Evolutionary conservation across 352 stramenopile species (phyloP).

Genomic region (Globisporangium acanthophoron): DNA sequence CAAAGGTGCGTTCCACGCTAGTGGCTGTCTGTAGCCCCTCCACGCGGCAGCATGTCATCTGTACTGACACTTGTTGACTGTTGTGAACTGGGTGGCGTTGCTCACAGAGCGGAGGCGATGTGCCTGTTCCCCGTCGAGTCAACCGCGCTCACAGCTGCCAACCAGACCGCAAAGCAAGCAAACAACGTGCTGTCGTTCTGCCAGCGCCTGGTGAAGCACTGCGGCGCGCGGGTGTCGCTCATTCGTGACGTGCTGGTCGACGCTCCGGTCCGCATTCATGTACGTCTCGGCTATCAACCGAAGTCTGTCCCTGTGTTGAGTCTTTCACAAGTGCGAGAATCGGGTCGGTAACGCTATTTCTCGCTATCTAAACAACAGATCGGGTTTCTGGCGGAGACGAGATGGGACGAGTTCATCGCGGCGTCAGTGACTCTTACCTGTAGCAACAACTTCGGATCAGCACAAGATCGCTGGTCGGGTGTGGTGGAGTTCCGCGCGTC

Average conservation of each 20-base stretch:
- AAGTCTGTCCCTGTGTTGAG: too few species aligned
- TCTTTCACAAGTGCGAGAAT: not conserved
- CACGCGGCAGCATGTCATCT: too few species aligned
- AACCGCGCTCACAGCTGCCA: not conserved
- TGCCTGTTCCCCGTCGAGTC: slow-evolving; percentile 12
- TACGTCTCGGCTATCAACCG: slow-evolving; percentile 16
- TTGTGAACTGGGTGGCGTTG: not conserved
- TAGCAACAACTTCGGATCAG: not conserved
- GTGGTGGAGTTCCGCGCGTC: slow-evolving; percentile 53
- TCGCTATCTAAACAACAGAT: slow-evolving; percentile 21
- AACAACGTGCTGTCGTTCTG: slow-evolving; percentile 26
- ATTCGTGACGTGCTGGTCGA: slow-evolving; percentile 53
- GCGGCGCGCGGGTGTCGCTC: slow-evolving; percentile 23
- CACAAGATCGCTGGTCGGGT: slow-evolving; percentile 20
- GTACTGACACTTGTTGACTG: not conserved
- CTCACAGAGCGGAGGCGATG: slow-evolving; percentile 9
- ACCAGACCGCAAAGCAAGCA: not conserved
- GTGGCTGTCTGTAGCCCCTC: not conserved
- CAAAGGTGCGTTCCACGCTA: slow-evolving; percentile 28
- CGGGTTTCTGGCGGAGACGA: slow-evolving; percentile 52
- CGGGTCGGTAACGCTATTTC: not conserved
- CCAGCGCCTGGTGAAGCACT: slow-evolving; percentile 26
- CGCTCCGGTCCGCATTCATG: slow-evolving; percentile 49
- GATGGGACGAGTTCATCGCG: slow-evolving; percentile 48
- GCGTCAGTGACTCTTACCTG: slow-evolving; percentile 40